Evolutionary conservation across 352 stramenopile species (phyloP), one percentile per base, ranked within the genome.

Genomic region (Plasmopara halstedii): DNA sequence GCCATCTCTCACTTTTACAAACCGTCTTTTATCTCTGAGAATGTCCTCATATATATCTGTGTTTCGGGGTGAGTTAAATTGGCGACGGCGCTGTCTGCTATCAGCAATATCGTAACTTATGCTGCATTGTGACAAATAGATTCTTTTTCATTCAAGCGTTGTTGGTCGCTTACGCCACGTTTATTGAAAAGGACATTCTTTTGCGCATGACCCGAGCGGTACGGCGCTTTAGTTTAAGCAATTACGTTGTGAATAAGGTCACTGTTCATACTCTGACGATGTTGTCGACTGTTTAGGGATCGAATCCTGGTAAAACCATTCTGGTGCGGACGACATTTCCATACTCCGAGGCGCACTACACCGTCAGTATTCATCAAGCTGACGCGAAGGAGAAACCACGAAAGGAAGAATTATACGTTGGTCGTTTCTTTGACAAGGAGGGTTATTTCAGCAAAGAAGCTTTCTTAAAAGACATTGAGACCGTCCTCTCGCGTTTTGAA

Each of bases 391-490:
- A 57, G 11, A 78, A 74, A 19, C 47, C 67, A 21, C 62, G 58
- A 37, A 76, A 84, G 58, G 55, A 67, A 22, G 69, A 91, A 52
- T 51, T 94, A 22, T 91, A 94, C 53, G 58, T 94, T 31, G 82
- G 82, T 19, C 75, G 82, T 38, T 94, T 80, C 60, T 94, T 94
- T 49, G 82, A 94, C 50, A 75, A 79, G 40, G 82, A 94, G 22
- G 82, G 82, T 0, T 87, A 88, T 48, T 94, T 94, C 43, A 70
- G 76, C 66, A 83, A 88, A 53, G 67, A 88, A 9, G 56, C 53
- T 23, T 88, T 94, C 46, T 62, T 62, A 36, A 87, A 88, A 53
- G 67, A 84, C 42, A 62, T 93, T 23, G 70, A 71, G 40, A 54
- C 53, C 1, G 33, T 90, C 32, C 45, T 87, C 35, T 69, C 67